Evolutionary conservation across 139 green algal genomes (phyloP), one percentile per base, ranked within the genome.

Genomic region (Chlamydomonas applanata): DNA sequence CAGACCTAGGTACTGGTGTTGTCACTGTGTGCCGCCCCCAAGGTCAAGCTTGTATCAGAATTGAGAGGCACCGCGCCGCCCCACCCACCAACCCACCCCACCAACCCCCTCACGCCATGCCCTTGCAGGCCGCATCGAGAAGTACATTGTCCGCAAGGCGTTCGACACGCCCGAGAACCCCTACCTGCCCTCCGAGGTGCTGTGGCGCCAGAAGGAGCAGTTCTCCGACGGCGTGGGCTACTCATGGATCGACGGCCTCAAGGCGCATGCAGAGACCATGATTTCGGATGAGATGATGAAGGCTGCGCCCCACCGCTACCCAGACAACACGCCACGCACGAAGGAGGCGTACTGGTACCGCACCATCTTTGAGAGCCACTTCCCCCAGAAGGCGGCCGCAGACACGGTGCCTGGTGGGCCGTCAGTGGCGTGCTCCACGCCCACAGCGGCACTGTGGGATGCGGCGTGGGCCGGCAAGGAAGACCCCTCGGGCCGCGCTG

Each of bases 161-260:
- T 99, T 99, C 86, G 96, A 99, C 83, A 84, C 76, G 1, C 85
- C 86, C 0, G 94, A 97, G 61, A 66, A 91, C 33, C 90, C 93
- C 13, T 98, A 97, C 82, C 85, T 99, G 59, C 95, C 95, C 33
- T 54, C 32, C 1, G 71, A 81, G 25, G 91, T 97, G 78, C 86
- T 98, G 62, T 98, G 88, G 87, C 83, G 96, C 22, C 96, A 99
- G 84, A 99, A 99, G 84, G 96, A 99, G 90, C 96, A 99, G 92
- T 99, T 99, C 91, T 91, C 72, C 33, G 96, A 99, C 79, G 96
- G 95, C 67, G 90, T 87, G 30, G 85, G 85, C 27, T 90, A 90
- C 85, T 83, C 35, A 68, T 90, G 85, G 85, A 89, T 89, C 24
- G 85, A 89, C 53, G 85, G 85, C 2, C 74, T 89, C 20, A 87